A percentile compares a stretch with the other conserved stretches of the same genome.
Evolutionary conservation across 2,329 filamentous ascomycete genomes (phyloP).

Genomic region (Fusarium bulbicola): DNA sequence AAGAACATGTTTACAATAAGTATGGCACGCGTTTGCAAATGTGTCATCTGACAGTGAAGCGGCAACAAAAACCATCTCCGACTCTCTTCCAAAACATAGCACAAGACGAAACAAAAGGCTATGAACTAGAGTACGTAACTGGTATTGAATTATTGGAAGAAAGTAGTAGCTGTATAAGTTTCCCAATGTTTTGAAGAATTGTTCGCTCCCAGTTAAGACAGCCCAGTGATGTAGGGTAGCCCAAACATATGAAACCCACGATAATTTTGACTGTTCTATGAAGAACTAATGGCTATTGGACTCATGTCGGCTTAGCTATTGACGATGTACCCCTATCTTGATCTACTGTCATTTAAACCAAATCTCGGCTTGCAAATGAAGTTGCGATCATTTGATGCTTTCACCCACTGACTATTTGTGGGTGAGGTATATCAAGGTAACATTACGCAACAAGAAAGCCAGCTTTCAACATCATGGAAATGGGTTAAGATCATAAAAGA

Average conservation of each 20-base stretch:
- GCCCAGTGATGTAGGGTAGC: not conserved
- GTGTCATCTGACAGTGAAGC: accelerated
- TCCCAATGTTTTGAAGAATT: not conserved
- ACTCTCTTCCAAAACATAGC: not conserved
- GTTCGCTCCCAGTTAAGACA: not conserved
- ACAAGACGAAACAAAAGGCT: accelerated
- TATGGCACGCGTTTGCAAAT: accelerated
- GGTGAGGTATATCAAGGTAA: not conserved
- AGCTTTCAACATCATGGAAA: not conserved
- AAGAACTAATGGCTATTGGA: not conserved
- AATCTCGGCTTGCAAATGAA: not conserved
- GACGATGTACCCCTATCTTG: too few relatives aligned
- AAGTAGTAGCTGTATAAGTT: accelerated
- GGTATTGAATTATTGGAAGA: not conserved
- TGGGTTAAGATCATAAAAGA: not conserved
- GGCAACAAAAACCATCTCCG: not conserved
- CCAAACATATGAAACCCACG: accelerated
- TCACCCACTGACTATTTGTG: not conserved
- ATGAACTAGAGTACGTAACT: too few relatives aligned
- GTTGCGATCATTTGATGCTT: not conserved
- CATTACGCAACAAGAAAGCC: not conserved
- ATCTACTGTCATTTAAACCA: not conserved
- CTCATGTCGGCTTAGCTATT: not conserved
- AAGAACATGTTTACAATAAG: not conserved
- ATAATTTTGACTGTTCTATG: not conserved